phyloP scores from a whole-genome alignment of 768 basidiomycete species.

The Termitomyces bulborhizus region DNA sequence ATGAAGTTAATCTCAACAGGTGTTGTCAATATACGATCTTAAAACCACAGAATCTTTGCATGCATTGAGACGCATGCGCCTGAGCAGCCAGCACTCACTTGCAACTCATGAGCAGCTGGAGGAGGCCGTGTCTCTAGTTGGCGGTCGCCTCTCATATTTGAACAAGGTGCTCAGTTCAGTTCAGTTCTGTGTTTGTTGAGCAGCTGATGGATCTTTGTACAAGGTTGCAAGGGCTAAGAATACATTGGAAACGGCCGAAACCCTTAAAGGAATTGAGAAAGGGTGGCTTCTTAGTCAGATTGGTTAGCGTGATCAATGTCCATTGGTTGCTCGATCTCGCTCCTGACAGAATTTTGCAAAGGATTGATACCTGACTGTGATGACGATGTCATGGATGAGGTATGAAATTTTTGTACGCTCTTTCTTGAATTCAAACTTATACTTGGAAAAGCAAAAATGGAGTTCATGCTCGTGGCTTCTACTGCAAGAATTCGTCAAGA shows the following conservation, averaged over 20 bases:
- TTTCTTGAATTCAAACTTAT: not conserved
- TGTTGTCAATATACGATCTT: slow-evolving; percentile 71
- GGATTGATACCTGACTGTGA: slow-evolving; percentile 75
- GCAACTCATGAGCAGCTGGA: slow-evolving; percentile 27
- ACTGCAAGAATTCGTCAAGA: slow-evolving; percentile 64
- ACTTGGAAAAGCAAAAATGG: slow-evolving; percentile 60
- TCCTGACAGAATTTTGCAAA: slow-evolving; percentile 10
- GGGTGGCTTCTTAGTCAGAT: slow-evolving; percentile 77
- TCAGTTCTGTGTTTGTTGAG: not conserved
- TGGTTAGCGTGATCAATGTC: slow-evolving; percentile 28
- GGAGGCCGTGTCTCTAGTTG: slow-evolving; percentile 55
- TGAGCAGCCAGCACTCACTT: slow-evolving; percentile 25
- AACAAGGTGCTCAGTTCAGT: slow-evolving; percentile 40
- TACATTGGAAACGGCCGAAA: slow-evolving; percentile 55
- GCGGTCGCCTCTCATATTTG: slow-evolving; percentile 77
- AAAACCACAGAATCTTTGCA: slow-evolving; percentile 47
- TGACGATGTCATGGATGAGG: slow-evolving; percentile 89
- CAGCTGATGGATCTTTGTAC: not conserved
- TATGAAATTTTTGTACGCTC: slow-evolving; percentile 24
- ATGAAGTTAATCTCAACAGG: slow-evolving; percentile 25
- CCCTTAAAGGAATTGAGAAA: slow-evolving; percentile 67
- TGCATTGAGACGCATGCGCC: slow-evolving; percentile 50
- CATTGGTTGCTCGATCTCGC: not conserved
- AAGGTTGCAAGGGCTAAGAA: slow-evolving; percentile 55
- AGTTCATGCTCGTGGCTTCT: slow-evolving; percentile 78